phyloP scores from a whole-genome alignment of 75 land plant genomes.

The Pinus albicaulis region DNA sequence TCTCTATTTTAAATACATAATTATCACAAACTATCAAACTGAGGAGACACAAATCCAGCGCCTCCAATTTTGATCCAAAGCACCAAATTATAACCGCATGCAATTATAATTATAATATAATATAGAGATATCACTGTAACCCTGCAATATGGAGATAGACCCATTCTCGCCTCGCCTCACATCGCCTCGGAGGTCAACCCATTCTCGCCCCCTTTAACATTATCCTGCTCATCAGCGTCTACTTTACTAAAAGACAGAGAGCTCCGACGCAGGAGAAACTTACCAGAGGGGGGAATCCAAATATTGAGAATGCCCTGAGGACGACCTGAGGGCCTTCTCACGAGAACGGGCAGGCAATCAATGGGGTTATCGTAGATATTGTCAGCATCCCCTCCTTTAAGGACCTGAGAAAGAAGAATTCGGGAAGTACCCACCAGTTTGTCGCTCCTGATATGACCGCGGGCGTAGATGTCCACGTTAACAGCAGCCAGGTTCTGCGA shows the following conservation, averaged over 20 bases:
- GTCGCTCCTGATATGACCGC: not conserved
- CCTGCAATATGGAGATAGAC: too few species aligned
- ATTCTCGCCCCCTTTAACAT: too few species aligned
- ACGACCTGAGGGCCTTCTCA: slow-evolving; percentile 32
- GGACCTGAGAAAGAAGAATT: not conserved
- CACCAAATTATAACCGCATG: too few species aligned
- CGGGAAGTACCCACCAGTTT: not conserved
- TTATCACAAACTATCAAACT: too few species aligned
- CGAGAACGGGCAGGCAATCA: slow-evolving; percentile 26
- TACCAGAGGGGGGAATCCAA: slow-evolving; percentile 40
- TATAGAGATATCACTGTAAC: too few species aligned
- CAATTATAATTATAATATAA: too few species aligned
- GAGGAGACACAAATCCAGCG: too few species aligned
- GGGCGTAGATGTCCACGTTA: slow-evolving; percentile 6
- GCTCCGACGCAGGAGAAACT: slow-evolving; percentile 17
- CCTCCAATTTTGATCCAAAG: too few species aligned
- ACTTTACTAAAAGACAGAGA: slow-evolving; percentile 15
- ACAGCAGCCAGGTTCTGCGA: not conserved
- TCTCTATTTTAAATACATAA: too few species aligned
- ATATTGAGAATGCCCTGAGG: slow-evolving; percentile 34
- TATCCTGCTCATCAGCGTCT: not conserved
- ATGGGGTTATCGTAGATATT: slow-evolving; percentile 27
- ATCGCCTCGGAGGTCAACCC: too few species aligned
- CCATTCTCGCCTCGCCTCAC: too few species aligned
- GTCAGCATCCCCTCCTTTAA: slow-evolving; percentile 7